phyloP scores from a whole-genome alignment of 2,329 filamentous ascomycete species.

The Penicillium thymicola region DNA sequence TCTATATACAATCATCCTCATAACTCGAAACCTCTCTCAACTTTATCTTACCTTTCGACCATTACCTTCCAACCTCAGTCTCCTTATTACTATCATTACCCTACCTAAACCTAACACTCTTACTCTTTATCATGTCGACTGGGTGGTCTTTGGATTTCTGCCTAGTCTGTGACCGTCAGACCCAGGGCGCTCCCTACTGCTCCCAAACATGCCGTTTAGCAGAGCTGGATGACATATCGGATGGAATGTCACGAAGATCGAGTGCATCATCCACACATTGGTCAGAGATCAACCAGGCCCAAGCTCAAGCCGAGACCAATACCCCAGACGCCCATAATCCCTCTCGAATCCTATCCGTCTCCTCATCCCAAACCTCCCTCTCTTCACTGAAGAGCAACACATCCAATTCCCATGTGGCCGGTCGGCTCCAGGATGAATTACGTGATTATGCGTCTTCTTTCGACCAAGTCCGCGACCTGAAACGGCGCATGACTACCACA shows the following conservation, averaged over 20 bases:
- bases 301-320: background rate
- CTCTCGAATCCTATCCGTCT: constrained; percentile 46
- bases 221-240: constrained; percentile 72
- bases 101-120: background rate
- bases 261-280: constrained; percentile 11
- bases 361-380: constrained; percentile 79
- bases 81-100: background rate
- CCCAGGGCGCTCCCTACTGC: constrained; percentile 78
- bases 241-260: constrained; percentile 28
- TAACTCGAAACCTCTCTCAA: background rate
- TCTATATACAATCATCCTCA: constrained; percentile 2
- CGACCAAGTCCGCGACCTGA: constrained; percentile 66
- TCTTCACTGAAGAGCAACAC: constrained; percentile 69
- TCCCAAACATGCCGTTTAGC: constrained; percentile 86
- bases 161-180: constrained; percentile 88
- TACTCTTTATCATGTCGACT: constrained; percentile 29
- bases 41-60: background rate
- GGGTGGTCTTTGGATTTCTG: constrained; percentile 88
- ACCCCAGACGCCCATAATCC: constrained; percentile 18
- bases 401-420: constrained; percentile 58
- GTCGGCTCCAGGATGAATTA: constrained; percentile 74
- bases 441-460: constrained; percentile 85
- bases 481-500: constrained; percentile 37
- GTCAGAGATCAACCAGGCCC: constrained; percentile 5
- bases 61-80: background rate